phyloP scores from a whole-genome alignment of 352 stramenopile genomes.

The Globisporangium recalcitrans region DNA sequence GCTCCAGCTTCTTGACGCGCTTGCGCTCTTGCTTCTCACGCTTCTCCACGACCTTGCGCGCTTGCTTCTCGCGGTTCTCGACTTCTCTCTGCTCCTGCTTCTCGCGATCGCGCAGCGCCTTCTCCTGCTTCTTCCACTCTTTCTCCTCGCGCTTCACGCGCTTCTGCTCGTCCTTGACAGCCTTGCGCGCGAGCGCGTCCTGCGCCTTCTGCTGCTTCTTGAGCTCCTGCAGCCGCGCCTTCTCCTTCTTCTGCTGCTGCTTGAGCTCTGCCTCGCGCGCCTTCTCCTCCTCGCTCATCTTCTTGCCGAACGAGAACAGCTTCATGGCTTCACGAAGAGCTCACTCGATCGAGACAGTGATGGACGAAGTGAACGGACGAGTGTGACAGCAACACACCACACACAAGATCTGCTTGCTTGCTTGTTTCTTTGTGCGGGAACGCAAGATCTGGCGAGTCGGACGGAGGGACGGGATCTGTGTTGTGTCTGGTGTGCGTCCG shows the following conservation, averaged over 20 bases:
- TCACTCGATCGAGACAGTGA: neutral
- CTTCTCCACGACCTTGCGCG: constrained; percentile 16
- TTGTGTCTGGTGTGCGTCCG: neutral
- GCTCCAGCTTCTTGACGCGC: constrained; percentile 23
- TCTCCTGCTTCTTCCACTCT: constrained; percentile 18
- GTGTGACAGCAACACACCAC: neutral
- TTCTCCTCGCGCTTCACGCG: constrained; percentile 10
- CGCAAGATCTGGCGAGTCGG: neutral
- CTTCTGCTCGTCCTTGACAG: constrained; percentile 14
- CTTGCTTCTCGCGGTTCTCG: constrained; percentile 12
- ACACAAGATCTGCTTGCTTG: constrained; percentile 1
- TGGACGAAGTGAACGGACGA: too few relatives aligned
- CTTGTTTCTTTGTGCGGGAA: neutral
- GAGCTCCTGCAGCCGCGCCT: constrained; percentile 16
- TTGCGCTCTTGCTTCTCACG: constrained; percentile 14
- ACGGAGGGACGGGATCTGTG: neutral
- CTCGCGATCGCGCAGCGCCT: constrained; percentile 16
- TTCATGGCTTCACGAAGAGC: constrained; percentile 5
- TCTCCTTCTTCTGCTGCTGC: constrained; percentile 15
- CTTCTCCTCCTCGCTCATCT: constrained; percentile 10
- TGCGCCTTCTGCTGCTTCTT: constrained; percentile 18
- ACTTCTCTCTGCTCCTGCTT: constrained; percentile 13
- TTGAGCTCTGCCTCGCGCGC: constrained; percentile 7
- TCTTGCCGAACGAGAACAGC: constrained; percentile 11
- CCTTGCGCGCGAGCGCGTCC: constrained; percentile 6